Base-by-base conservation (phyloP, 805 yeast species). In the Limtongozyma cylindracea region DNA sequence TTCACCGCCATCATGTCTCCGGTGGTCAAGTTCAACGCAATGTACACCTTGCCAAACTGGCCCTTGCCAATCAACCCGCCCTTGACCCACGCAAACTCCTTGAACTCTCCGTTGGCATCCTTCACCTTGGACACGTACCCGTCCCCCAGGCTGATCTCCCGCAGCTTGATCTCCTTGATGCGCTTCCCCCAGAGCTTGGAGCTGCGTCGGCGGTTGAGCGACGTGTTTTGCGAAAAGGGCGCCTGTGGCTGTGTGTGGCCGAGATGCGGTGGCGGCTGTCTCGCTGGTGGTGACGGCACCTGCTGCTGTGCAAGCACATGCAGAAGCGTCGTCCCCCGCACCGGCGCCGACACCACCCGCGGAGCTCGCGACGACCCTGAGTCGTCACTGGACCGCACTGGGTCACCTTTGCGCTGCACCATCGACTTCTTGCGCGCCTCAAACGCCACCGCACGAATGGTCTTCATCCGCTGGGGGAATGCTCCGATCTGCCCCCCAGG, bases 1-100 rank as follows among this genome's bases (percentile, higher is more conserved):
- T 88, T 88, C 3, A 88, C 98, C 0, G 99, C 99, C 49, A 88
- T 72, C 92, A 88, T 80, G 36, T 88, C 99, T 24, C 96, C 96
- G 0, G 93, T 78, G 1, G 96, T 88, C 10, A 80, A 82, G 42
- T 88, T 88, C 37, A 88, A 55, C 2, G 93, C 95, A 25, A 88
- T 52, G 37, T 59, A 84, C 1, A 88, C 99, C 17, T 76, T 69
- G 7, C 98, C 99, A 51, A 82, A 88, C 1, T 95, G 82, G 0
- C 99, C 99, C 26, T 77, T 65, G 1, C 99, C 99, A 26, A 88
- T 78, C 29, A 88, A 53, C 37, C 82, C 95, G 55, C 99, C 99
- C 38, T 78, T 78, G 22, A 91, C 72, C 99, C 99, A 88, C 1
- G 91, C 91, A 48, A 80, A 84, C 43, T 82, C 91, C 34, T 66